A percentile compares a stretch with the other conserved stretches of the same genome.
phyloP scores from a whole-genome alignment of 768 basidiomycete genomes.

The Hygrophorus russula region DNA sequence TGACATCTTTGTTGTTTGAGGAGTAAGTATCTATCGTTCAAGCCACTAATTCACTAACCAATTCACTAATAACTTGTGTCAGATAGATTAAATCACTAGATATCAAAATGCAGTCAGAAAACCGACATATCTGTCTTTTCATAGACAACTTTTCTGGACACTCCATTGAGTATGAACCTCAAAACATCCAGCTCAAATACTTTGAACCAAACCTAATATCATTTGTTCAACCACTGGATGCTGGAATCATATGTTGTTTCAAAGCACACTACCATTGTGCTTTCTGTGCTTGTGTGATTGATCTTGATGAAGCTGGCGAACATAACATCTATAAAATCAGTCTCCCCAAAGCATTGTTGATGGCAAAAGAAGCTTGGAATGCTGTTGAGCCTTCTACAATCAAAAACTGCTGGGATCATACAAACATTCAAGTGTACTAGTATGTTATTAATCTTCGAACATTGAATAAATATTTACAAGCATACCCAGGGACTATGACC shows the following conservation, averaged over 20 bases:
- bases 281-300: conserved; percentile 17
- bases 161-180: conserved; percentile 14
- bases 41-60: not conserved
- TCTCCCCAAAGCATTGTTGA: conserved; percentile 20
- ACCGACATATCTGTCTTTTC: conserved; percentile 15
- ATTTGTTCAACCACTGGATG: conserved; percentile 24
- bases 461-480: too few relatives aligned
- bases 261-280: conserved; percentile 22
- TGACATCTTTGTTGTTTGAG: conserved; percentile 23
- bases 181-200: conserved; percentile 17
- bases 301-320: conserved; percentile 20
- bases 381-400: conserved; percentile 19
- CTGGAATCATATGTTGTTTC: conserved; percentile 23
- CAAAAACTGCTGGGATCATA: conserved; percentile 24
- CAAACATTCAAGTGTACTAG: conserved; percentile 17
- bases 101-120: conserved; percentile 12
- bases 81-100: conserved; percentile 18
- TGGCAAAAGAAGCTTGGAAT: conserved; percentile 22
- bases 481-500: too few relatives aligned
- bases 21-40: conserved; percentile 16
- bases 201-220: conserved; percentile 25
- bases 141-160: conserved; percentile 24
- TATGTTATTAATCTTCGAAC: too few relatives aligned
- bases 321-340: conserved; percentile 20
- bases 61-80: not conserved